Evolutionary conservation across 2,329 filamentous ascomycete genomes (phyloP).

Genomic region (Amphichorda felina): DNA sequence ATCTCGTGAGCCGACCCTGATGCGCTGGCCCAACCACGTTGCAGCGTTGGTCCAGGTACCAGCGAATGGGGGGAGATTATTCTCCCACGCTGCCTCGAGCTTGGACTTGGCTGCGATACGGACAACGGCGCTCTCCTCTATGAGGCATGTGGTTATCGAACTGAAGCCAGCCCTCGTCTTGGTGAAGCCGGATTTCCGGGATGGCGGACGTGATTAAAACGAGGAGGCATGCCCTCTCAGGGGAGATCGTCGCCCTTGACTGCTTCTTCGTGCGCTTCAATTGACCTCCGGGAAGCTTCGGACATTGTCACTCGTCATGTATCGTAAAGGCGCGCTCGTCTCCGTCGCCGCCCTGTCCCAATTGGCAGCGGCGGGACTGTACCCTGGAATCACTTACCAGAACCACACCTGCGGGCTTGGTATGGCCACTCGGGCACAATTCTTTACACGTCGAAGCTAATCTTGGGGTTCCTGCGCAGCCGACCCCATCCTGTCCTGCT

Average conservation of each 20-base stretch:
- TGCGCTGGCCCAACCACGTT: conserved; percentile 1
- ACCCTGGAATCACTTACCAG: conserved; percentile 29
- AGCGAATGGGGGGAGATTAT: too few relatives aligned
- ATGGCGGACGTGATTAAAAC: neutral
- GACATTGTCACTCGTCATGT: conserved; percentile 9
- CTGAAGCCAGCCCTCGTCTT: neutral
- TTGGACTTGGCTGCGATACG: neutral
- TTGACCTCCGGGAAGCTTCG: neutral
- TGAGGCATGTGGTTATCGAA: neutral
- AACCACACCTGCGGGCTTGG: conserved; percentile 46
- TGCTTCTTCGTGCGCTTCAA: neutral
- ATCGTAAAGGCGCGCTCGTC: conserved; percentile 10
- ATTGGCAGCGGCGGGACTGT: conserved; percentile 22
- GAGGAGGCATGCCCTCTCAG: neutral
- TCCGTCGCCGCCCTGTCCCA: conserved; percentile 15
- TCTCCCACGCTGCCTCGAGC: too few relatives aligned
- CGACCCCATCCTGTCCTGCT: conserved; percentile 33
- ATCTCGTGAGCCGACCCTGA: neutral
- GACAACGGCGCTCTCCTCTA: neutral
- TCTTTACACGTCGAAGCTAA: neutral
- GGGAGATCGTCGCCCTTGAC: neutral
- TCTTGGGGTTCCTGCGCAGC: too few relatives aligned
- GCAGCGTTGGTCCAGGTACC: neutral
- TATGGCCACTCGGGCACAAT: conserved; percentile 9
- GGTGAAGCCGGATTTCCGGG: neutral